Evolutionary conservation across 2,329 filamentous ascomycete species (phyloP).

Genomic region (Aureobasidium zeae): DNA sequence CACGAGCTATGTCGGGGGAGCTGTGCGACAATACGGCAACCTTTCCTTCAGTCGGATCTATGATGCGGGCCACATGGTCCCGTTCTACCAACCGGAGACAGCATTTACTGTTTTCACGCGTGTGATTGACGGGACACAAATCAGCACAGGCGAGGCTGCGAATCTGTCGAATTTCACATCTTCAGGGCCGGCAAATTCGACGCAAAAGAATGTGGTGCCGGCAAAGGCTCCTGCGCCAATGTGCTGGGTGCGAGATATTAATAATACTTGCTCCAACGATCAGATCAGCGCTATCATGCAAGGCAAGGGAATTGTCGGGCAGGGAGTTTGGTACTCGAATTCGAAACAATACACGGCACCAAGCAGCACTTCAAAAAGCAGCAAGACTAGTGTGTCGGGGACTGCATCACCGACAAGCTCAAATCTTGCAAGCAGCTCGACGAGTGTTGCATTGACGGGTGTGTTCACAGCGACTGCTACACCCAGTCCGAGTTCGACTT

Average conservation of each 20-base stretch:
- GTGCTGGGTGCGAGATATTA: slow-evolving; percentile 51
- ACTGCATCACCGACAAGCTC: slow-evolving; percentile 16
- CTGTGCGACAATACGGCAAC: slow-evolving; percentile 68
- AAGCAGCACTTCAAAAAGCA: slow-evolving; percentile 24
- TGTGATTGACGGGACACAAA: slow-evolving; percentile 42
- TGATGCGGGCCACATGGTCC: slow-evolving; percentile 45
- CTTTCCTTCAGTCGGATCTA: slow-evolving; percentile 44
- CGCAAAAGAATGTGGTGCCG: slow-evolving; percentile 46
- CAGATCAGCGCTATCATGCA: slow-evolving; percentile 40
- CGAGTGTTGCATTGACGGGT: slow-evolving; percentile 23
- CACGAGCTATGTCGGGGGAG: slow-evolving; percentile 49
- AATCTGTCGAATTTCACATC: slow-evolving; percentile 47
- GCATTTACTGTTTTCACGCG: slow-evolving; percentile 45
- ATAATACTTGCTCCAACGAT: slow-evolving; percentile 44
- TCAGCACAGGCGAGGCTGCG: slow-evolving; percentile 42
- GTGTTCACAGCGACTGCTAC: slow-evolving; percentile 32
- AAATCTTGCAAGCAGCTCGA: neutral
- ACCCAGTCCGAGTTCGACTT: slow-evolving; percentile 18
- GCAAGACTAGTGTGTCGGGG: slow-evolving; percentile 27
- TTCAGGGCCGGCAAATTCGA: slow-evolving; percentile 49
- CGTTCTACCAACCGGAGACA: slow-evolving; percentile 46
- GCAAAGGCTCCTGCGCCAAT: slow-evolving; percentile 38
- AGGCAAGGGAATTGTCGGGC: slow-evolving; percentile 48
- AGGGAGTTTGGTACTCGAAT: slow-evolving; percentile 47
- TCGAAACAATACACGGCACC: slow-evolving; percentile 31